These are phyloP conservation scores for Poa annua DNA, from an alignment of 176 grass and related monocot species.

Conservation along the genomic window DNA sequence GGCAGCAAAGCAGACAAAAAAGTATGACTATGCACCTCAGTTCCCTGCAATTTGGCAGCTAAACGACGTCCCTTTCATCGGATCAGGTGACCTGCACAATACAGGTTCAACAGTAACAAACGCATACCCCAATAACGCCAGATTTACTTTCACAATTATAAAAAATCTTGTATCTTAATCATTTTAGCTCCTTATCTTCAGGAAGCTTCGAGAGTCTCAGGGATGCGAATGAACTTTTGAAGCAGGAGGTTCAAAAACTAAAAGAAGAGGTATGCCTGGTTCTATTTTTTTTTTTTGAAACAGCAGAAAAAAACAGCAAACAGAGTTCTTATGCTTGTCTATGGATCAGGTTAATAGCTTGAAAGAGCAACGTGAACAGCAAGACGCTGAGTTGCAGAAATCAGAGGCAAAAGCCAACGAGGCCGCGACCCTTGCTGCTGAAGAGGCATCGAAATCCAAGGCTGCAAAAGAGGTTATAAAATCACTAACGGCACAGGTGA, in stretches of 20 bases:
- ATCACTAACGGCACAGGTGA: slow-evolving; percentile 85
- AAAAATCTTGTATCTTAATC: slow-evolving; percentile 60
- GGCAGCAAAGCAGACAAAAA: slow-evolving; percentile 78
- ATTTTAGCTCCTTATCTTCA: slow-evolving; percentile 43
- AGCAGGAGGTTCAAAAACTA: slow-evolving; percentile 90
- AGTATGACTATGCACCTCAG: slow-evolving; percentile 53
- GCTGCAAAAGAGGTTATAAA: slow-evolving; percentile 95
- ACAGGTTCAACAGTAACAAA: slow-evolving; percentile 34
- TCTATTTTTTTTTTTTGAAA: not conserved
- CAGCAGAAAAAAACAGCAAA: not conserved
- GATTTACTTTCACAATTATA: slow-evolving; percentile 48
- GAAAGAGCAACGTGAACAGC: slow-evolving; percentile 56
- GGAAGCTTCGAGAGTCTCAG: slow-evolving; percentile 71
- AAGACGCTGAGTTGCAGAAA: slow-evolving; percentile 70
- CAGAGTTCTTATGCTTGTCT: slow-evolving; percentile 27
- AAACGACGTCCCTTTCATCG: slow-evolving; percentile 73
- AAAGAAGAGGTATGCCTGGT: slow-evolving; percentile 67
- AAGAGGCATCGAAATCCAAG: slow-evolving; percentile 81
- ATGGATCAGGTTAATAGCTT: slow-evolving; percentile 65
- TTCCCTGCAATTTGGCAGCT: slow-evolving; percentile 62
- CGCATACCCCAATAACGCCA: slow-evolving; percentile 39
- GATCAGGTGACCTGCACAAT: slow-evolving; percentile 54
- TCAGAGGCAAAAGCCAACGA: slow-evolving; percentile 75
- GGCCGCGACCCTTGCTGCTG: slow-evolving; percentile 62
- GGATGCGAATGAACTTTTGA: slow-evolving; percentile 80